These are phyloP conservation scores for Ogataea corticis DNA, from an alignment of 805 yeast genomes.

Conservation along the genomic window DNA sequence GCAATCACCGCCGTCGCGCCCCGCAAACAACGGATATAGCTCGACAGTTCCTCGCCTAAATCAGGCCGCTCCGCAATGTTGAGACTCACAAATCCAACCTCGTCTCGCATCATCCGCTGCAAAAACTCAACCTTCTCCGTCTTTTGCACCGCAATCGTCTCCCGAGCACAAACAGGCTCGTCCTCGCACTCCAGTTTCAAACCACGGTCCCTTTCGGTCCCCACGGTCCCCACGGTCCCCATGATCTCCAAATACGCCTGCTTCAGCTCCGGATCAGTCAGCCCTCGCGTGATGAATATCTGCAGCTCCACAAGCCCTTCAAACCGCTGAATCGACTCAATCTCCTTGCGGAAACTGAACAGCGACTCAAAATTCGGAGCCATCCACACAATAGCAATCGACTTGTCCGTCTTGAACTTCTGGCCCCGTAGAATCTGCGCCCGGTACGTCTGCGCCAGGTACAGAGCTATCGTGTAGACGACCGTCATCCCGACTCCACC, in stretches of 20 bases:
- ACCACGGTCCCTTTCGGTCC: neutral
- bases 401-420: constrained; percentile 20
- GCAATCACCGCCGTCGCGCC: constrained; percentile 36
- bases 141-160: constrained; percentile 8
- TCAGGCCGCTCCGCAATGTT: constrained; percentile 29
- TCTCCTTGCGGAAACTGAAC: constrained; percentile 31
- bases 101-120: constrained; percentile 18
- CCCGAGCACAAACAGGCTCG: neutral
- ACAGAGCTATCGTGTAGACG: constrained; percentile 46
- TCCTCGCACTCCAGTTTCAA: neutral
- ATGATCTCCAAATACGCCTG: neutral
- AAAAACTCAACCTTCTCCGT: constrained; percentile 18
- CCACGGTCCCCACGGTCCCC: neutral
- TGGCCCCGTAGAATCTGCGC: constrained; percentile 31
- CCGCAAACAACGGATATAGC: constrained; percentile 17
- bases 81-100: constrained; percentile 22
- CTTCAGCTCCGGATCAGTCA: constrained; percentile 23
- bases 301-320: constrained; percentile 29
- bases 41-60: constrained; percentile 23
- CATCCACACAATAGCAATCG: constrained; percentile 32
- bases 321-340: constrained; percentile 26
- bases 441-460: constrained; percentile 35
- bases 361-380: constrained; percentile 34
- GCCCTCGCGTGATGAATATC: constrained; percentile 29
- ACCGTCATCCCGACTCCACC: constrained; percentile 72